A percentile compares a stretch with the other conserved stretches of the same genome.
Evolutionary conservation across 1,139 yeast species (phyloP).

Genomic region (Petasospora fabianii): DNA sequence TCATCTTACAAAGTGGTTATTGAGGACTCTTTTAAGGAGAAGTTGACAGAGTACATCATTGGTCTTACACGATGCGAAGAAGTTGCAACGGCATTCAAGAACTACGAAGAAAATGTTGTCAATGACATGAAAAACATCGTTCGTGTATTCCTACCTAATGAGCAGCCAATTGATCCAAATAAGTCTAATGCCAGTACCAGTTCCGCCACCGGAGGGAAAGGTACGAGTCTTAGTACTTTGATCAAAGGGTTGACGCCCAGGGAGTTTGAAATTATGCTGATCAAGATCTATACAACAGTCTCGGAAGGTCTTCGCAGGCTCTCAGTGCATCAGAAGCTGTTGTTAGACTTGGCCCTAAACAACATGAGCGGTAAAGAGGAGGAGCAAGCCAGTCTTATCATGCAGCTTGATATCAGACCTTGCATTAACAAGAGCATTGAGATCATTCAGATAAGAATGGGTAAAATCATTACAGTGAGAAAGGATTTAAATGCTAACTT

Average conservation of each 20-base stretch:
- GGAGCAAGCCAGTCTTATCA: conserved; percentile 36
- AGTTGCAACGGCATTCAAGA: conserved; percentile 57
- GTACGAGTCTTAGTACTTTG: conserved; percentile 44
- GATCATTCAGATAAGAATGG: conserved; percentile 70
- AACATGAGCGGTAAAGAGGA: conserved; percentile 35
- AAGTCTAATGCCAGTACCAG: conserved; percentile 25
- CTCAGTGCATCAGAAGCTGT: conserved; percentile 71
- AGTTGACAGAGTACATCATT: conserved; percentile 43
- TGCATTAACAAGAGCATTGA: conserved; percentile 61
- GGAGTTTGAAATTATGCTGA: conserved; percentile 73
- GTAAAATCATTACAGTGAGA: conserved; percentile 75
- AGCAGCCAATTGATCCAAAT: conserved; percentile 25
- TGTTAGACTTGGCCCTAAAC: conserved; percentile 70
- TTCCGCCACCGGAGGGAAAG: conserved; percentile 22
- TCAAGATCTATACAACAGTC: conserved; percentile 56
- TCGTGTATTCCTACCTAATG: conserved; percentile 56
- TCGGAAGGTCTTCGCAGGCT: conserved; percentile 73
- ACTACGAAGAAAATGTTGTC: conserved; percentile 65
- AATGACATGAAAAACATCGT: conserved; percentile 73
- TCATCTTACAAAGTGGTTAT: conserved; percentile 23
- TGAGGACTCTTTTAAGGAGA: conserved; percentile 33
- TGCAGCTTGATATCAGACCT: conserved; percentile 61
- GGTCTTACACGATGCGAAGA: conserved; percentile 64
- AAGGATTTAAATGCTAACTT: conserved; percentile 65
- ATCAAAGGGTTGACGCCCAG: conserved; percentile 63